Evolutionary conservation across 257 asterid genomes (phyloP).

Genomic region (Solanum medicagineum): DNA sequence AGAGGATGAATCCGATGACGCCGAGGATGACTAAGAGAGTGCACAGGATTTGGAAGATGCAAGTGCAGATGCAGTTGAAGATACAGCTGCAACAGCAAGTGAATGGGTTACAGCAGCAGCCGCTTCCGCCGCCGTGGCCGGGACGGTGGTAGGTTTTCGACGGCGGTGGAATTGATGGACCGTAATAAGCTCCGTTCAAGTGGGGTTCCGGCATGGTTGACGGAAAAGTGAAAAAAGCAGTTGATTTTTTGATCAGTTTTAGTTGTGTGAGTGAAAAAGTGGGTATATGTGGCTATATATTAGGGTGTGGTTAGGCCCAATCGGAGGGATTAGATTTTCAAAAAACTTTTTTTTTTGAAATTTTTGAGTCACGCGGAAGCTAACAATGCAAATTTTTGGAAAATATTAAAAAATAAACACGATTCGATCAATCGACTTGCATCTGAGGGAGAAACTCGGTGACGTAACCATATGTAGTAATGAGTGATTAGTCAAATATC

Average conservation of each 20-base stretch:
- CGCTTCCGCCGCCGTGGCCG: slow-evolving; percentile 19
- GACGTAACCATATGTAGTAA: too few species aligned
- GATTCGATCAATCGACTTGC: too few species aligned
- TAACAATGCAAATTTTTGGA: too few species aligned
- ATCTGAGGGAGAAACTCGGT: too few species aligned
- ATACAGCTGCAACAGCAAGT: slow-evolving; percentile 64
- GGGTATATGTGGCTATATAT: background rate
- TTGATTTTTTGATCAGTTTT: background rate
- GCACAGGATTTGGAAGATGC: slow-evolving; percentile 56
- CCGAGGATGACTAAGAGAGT: slow-evolving; percentile 34
- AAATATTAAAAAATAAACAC: too few species aligned
- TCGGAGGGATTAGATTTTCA: background rate
- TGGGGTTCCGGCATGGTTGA: slow-evolving; percentile 13
- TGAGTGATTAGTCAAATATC: too few species aligned
- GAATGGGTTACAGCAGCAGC: slow-evolving; percentile 60
- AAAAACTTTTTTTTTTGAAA: too few species aligned
- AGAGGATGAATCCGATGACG: slow-evolving; percentile 19
- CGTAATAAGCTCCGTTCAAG: slow-evolving; percentile 84
- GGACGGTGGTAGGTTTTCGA: slow-evolving; percentile 49
- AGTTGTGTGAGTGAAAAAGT: background rate
- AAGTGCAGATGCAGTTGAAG: slow-evolving; percentile 44
- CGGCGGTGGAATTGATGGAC: slow-evolving; percentile 69
- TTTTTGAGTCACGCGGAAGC: too few species aligned
- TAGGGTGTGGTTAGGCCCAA: background rate
- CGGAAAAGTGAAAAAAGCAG: background rate